These are phyloP conservation scores for Backusella sp. DNA, from an alignment of 192 early-diverging fungal genomes.

Conservation along the genomic window DNA sequence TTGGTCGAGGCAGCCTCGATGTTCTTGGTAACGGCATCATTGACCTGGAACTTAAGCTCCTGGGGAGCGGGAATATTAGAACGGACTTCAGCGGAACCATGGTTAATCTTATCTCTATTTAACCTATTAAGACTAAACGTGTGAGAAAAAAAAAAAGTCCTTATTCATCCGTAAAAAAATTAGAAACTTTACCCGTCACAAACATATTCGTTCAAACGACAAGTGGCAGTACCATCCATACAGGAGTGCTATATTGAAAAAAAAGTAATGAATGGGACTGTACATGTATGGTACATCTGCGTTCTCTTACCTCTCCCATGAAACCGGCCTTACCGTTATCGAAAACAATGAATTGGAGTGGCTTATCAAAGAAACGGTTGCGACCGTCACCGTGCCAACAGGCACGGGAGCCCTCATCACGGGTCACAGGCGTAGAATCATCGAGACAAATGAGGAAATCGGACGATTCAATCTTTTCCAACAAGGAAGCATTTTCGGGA, in stretches of 20 bases:
- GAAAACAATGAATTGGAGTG: slow-evolving; percentile 94
- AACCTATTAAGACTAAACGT: slow-evolving; percentile 30
- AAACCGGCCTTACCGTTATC: slow-evolving; percentile 98
- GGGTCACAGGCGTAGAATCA: slow-evolving; percentile 83
- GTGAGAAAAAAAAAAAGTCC: neutral
- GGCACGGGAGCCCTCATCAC: slow-evolving; percentile 82
- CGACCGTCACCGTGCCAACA: slow-evolving; percentile 97
- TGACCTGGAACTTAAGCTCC: slow-evolving; percentile 72
- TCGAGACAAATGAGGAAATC: slow-evolving; percentile 92
- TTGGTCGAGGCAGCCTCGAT: slow-evolving; percentile 69
- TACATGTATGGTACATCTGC: neutral
- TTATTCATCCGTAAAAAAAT: neutral
- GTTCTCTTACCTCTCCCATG: slow-evolving; percentile 70
- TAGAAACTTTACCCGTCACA: slow-evolving; percentile 34
- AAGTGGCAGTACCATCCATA: slow-evolving; percentile 95
- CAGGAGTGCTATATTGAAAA: slow-evolving; percentile 61
- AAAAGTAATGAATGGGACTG: neutral
- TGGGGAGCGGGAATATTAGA: slow-evolving; percentile 65
- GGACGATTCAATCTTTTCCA: slow-evolving; percentile 85
- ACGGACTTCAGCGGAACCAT: slow-evolving; percentile 57
- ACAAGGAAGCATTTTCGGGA: slow-evolving; percentile 64
- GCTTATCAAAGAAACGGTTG: slow-evolving; percentile 98
- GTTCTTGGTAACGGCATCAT: slow-evolving; percentile 50
- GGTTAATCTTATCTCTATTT: slow-evolving; percentile 67
- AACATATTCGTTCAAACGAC: slow-evolving; percentile 85